Conservation (phyloP, 345 rosid genomes). For the Rhodamnia argentea region DNA sequence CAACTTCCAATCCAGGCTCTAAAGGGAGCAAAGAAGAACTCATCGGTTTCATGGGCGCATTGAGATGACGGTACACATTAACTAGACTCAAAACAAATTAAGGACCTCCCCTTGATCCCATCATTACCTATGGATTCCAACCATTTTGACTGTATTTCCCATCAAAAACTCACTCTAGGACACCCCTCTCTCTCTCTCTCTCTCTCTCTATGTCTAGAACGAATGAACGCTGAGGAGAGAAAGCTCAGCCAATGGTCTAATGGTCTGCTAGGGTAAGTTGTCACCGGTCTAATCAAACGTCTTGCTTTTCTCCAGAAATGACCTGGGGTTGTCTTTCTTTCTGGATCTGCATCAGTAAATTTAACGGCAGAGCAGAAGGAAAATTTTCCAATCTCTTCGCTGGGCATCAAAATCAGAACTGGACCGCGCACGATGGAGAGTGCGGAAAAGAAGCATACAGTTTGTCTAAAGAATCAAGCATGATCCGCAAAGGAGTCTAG, state of each 20-base stretch:
- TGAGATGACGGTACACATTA: background rate
- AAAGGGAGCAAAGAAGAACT: background rate
- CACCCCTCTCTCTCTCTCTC: background rate
- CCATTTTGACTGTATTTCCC: background rate
- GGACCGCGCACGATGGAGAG: background rate
- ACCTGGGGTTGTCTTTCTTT: background rate
- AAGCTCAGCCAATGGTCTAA: background rate
- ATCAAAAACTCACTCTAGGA: background rate
- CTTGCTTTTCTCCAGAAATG: background rate
- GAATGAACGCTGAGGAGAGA: background rate
- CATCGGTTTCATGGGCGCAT: background rate
- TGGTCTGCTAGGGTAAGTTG: background rate
- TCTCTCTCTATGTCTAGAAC: background rate
- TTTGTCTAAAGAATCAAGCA: background rate
- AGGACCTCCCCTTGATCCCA: background rate
- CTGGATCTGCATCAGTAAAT: background rate
- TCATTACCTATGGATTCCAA: background rate
- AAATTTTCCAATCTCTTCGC: background rate
- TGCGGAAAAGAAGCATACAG: background rate
- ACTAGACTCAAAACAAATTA: background rate
- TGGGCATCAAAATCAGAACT: background rate
- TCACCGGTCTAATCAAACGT: background rate
- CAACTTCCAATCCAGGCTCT: background rate
- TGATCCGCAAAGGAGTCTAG: background rate
- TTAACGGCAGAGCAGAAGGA: background rate